Conservation (phyloP, 2,329 filamentous ascomycete species). For the Stylonectria norvegica region DNA sequence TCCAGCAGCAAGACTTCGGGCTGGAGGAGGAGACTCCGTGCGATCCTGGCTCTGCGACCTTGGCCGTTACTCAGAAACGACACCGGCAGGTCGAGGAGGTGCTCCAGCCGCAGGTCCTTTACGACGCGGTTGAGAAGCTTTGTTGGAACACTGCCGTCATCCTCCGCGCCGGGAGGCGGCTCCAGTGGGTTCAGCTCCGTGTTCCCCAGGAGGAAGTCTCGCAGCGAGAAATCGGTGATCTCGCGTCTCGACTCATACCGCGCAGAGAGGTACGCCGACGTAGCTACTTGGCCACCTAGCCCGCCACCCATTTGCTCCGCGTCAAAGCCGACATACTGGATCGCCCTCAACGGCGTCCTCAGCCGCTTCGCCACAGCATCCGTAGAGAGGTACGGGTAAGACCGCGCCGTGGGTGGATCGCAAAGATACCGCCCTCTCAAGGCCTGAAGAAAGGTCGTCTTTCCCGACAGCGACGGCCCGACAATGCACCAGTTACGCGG, state of each 20-base stretch:
- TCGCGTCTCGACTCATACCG: constrained; percentile 87
- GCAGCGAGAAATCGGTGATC: constrained; percentile 80
- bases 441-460: constrained; percentile 78
- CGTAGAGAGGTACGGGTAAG: constrained; percentile 73
- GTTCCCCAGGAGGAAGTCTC: constrained; percentile 77
- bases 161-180: constrained; percentile 33
- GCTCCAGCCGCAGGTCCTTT: constrained; percentile 63
- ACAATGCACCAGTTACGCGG: constrained; percentile 78
- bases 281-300: constrained; percentile 52
- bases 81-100: constrained; percentile 75
- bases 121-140: constrained; percentile 61
- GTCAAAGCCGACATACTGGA: constrained; percentile 90
- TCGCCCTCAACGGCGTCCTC: constrained; percentile 61
- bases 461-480: constrained; percentile 72
- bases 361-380: constrained; percentile 55
- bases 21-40: constrained; percentile 72
- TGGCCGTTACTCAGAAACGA: constrained; percentile 93
- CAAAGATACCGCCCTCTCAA: constrained; percentile 73
- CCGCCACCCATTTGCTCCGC: constrained; percentile 58
- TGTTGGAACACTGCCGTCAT: constrained; percentile 46
- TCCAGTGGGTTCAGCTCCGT: constrained; percentile 74
- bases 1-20: constrained; percentile 85
- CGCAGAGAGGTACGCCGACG: constrained; percentile 81
- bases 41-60: constrained; percentile 80
- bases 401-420: constrained; percentile 69